Conservation (phyloP, 345 rosid species). For the Citropsis articulata region DNA sequence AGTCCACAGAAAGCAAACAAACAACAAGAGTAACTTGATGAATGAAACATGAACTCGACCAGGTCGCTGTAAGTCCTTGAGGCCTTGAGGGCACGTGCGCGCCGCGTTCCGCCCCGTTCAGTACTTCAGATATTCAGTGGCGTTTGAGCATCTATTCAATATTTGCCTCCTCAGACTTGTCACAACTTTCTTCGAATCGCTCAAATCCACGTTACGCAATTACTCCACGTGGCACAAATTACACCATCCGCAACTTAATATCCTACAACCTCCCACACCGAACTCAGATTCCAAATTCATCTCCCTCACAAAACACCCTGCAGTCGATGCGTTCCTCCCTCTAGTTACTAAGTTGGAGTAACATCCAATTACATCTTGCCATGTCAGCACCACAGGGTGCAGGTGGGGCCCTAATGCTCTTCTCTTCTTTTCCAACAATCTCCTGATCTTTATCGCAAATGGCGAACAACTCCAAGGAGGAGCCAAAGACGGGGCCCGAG, state of each 20-base stretch:
- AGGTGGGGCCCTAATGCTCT: background rate
- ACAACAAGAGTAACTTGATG: background rate
- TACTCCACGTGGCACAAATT: background rate
- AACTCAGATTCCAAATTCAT: background rate
- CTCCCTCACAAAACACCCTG: slow-evolving; percentile 1
- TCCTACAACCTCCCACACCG: background rate
- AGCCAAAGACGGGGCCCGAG: slow-evolving; percentile 63
- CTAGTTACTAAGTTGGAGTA: background rate
- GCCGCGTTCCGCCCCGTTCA: too few relatives aligned
- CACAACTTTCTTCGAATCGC: too few relatives aligned
- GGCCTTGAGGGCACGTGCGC: background rate
- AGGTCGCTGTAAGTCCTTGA: too few relatives aligned
- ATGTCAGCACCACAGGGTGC: slow-evolving; percentile 15
- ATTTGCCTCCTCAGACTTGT: background rate
- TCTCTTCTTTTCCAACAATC: background rate
- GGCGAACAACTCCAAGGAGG: slow-evolving; percentile 61
- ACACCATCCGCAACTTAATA: background rate
- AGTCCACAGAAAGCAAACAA: background rate
- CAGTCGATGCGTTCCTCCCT: background rate
- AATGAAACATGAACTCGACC: too few relatives aligned
- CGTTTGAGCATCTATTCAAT: background rate
- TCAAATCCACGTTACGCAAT: too few relatives aligned
- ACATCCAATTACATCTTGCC: slow-evolving; percentile 9
- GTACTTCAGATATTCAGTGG: background rate
- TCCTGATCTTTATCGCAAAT: slow-evolving; percentile 27